Evolutionary conservation across 805 yeast genomes (phyloP).

Genomic region (Yarrowia porcina): DNA sequence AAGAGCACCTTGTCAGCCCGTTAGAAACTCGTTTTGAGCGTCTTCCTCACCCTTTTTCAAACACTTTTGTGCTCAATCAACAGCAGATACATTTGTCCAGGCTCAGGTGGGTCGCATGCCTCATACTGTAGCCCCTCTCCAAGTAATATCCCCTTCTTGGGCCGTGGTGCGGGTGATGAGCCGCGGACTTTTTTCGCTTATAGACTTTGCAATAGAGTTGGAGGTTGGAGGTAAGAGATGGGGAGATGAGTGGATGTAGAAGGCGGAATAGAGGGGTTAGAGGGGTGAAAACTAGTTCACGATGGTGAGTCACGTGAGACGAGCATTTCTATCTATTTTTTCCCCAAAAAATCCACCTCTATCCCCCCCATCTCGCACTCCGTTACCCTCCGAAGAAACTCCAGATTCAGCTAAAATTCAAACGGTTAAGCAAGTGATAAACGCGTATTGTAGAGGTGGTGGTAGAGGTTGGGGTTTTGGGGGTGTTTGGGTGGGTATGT

Average conservation of each 20-base stretch:
- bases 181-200: constrained; percentile 14
- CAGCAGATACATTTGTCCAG: neutral
- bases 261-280: too few relatives aligned
- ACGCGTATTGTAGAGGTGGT: too few relatives aligned
- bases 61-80: neutral
- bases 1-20: too few relatives aligned
- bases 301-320: too few relatives aligned
- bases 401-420: neutral
- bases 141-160: neutral
- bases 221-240: neutral
- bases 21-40: too few relatives aligned
- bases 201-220: constrained; percentile 3
- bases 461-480: too few relatives aligned
- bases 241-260: neutral
- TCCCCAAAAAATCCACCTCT: neutral
- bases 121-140: neutral
- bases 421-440: too few relatives aligned
- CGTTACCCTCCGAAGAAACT: constrained; percentile 9
- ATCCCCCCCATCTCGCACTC: neutral
- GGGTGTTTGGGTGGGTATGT: too few relatives aligned
- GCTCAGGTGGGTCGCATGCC: neutral
- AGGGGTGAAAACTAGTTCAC: too few relatives aligned
- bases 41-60: too few relatives aligned
- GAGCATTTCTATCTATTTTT: neutral
- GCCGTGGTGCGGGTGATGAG: constrained; percentile 7